These are phyloP conservation scores for Ophioceras dolichostomum DNA, from an alignment of 2,329 filamentous ascomycete genomes.

Conservation along the genomic window DNA sequence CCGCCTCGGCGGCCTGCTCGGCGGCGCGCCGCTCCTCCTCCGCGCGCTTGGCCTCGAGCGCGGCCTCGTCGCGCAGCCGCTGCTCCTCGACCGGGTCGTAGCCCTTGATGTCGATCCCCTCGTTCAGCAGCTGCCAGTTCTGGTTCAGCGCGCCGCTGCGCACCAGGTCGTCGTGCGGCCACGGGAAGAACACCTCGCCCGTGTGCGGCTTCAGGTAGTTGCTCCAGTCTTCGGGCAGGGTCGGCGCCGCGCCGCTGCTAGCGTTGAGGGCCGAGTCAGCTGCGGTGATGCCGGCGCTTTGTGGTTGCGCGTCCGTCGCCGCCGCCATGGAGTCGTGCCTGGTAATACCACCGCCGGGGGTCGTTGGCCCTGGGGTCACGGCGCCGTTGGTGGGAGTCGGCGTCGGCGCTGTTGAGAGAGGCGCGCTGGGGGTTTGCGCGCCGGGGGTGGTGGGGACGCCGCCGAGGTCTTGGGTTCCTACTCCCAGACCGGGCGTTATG, in stretches of 20 bases:
- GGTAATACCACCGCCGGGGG: constrained; percentile 8
- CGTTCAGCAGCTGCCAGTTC: constrained; percentile 48
- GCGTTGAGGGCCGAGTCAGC: constrained; percentile 11
- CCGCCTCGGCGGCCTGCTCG: constrained; percentile 21
- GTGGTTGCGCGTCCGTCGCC: constrained; percentile 3
- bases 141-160: constrained; percentile 53
- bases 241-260: constrained; percentile 19
- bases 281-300: constrained; percentile 4
- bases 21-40: constrained; percentile 34
- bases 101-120: constrained; percentile 47
- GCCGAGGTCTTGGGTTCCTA: too few species aligned
- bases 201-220: constrained; percentile 42
- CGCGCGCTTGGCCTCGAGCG: constrained; percentile 29
- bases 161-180: constrained; percentile 62
- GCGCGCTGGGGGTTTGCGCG: constrained; percentile 5
- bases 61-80: constrained; percentile 30
- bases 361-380: constrained; percentile 5
- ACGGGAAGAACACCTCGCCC: constrained; percentile 57
- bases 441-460: constrained; percentile 19
- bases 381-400: constrained; percentile 7
- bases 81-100: constrained; percentile 47
- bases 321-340: neutral
- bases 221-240: constrained; percentile 25
- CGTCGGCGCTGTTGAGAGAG: constrained; percentile 12
- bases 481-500: constrained; percentile 7